A percentile compares a stretch with the other conserved stretches of the same genome.
phyloP scores from a whole-genome alignment of 345 rosid genomes.

The Zanthoxylum bungeanum region DNA sequence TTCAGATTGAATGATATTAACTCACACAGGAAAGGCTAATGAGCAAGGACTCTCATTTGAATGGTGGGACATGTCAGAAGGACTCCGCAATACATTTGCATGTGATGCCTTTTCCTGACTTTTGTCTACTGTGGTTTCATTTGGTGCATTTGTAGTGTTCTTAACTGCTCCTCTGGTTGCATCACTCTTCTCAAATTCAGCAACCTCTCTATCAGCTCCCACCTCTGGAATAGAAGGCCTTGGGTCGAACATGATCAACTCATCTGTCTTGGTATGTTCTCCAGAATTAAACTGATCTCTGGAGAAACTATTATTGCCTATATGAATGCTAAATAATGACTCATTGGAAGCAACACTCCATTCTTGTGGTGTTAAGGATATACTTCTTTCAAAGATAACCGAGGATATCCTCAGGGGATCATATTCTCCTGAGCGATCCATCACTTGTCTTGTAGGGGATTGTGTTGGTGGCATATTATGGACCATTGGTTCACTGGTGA shows the following conservation, averaged over 20 bases:
- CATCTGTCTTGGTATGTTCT: conserved; percentile 38
- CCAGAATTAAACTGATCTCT: conserved; percentile 33
- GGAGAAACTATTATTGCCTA: conserved; percentile 56
- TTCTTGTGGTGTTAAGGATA: conserved; percentile 38
- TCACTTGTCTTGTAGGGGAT: conserved; percentile 72
- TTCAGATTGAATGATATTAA: neutral
- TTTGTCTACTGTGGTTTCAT: conserved; percentile 12
- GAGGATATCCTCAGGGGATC: conserved; percentile 62
- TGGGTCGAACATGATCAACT: conserved; percentile 34
- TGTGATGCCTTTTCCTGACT: conserved; percentile 19
- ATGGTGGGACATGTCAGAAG: conserved; percentile 29
- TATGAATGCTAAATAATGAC: conserved; percentile 67
- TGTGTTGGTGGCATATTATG: conserved; percentile 29
- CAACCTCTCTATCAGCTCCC: conserved; percentile 10
- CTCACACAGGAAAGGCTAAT: conserved; percentile 63
- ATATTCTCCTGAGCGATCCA: conserved; percentile 47
- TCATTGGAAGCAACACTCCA: conserved; percentile 70
- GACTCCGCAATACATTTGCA: conserved; percentile 25
- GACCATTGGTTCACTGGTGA: conserved; percentile 27
- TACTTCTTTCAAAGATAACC: conserved; percentile 44
- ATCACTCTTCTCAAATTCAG: conserved; percentile 12
- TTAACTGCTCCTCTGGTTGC: conserved; percentile 10
- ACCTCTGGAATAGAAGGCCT: conserved; percentile 23
- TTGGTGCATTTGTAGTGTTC: neutral
- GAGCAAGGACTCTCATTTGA: conserved; percentile 42